A percentile compares a stretch with the other conserved stretches of the same genome.
These are phyloP conservation scores for Cladophialophora yegresii DNA, from an alignment of 2,329 filamentous ascomycete genomes.

Conservation along the genomic window DNA sequence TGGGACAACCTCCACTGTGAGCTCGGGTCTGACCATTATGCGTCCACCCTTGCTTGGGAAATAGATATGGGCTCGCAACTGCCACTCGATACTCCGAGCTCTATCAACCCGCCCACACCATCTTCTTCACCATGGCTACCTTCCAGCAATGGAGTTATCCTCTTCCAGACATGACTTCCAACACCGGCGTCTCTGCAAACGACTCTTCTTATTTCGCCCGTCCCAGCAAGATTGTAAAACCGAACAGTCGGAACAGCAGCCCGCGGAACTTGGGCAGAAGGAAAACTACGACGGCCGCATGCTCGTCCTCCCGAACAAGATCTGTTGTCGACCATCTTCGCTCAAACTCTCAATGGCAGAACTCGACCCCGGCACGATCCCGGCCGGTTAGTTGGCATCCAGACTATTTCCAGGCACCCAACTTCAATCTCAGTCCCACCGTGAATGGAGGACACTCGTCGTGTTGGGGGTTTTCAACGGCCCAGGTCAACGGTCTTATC, in stretches of 20 bases:
- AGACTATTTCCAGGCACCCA: constrained; percentile 20
- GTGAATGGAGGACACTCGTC: constrained; percentile 15
- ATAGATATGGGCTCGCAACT: constrained; percentile 26
- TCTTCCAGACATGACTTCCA: constrained; percentile 15
- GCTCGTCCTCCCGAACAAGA: constrained; percentile 28
- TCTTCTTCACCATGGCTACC: constrained; percentile 18
- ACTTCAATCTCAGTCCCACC: constrained; percentile 11
- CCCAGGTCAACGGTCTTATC: constrained; percentile 35
- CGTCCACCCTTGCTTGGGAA: constrained; percentile 2
- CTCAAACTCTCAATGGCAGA: constrained; percentile 23
- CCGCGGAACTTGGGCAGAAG: constrained; percentile 28
- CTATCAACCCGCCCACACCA: neutral
- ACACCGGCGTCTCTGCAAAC: constrained; percentile 19
- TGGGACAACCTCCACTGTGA: constrained; percentile 14
- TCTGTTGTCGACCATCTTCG: constrained; percentile 34
- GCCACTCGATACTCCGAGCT: constrained; percentile 11
- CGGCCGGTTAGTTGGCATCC: constrained; percentile 38
- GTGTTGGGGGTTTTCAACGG: constrained; percentile 27
- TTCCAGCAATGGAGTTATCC: constrained; percentile 20
- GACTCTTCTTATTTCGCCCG: constrained; percentile 32
- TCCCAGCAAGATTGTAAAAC: constrained; percentile 33
- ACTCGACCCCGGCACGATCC: constrained; percentile 11
- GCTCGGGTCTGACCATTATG: constrained; percentile 2
- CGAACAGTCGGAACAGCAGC: constrained; percentile 34
- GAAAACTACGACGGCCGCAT: constrained; percentile 32